phyloP scores from a whole-genome alignment of 805 yeast genomes.

The Myxozyma neglecta region DNA sequence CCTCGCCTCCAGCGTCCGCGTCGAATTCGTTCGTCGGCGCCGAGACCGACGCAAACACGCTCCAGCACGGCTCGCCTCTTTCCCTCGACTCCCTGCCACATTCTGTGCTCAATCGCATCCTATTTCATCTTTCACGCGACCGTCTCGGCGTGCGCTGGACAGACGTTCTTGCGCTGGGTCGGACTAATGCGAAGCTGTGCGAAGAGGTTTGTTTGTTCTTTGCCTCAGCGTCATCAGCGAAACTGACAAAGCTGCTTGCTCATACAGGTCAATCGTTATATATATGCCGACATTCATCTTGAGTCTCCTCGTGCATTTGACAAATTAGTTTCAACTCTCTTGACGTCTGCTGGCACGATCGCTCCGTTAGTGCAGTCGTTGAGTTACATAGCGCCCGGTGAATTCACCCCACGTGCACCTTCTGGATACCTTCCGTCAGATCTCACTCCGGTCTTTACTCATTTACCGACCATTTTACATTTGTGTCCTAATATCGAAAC shows the following conservation, averaged over 20 bases:
- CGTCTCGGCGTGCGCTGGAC: constrained; percentile 2
- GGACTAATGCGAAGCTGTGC: constrained; percentile 19
- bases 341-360: constrained; percentile 24
- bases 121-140: constrained; percentile 12
- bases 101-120: constrained; percentile 17
- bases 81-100: constrained; percentile 17
- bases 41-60: background rate
- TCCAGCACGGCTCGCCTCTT: background rate
- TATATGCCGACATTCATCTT: constrained; percentile 20
- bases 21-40: constrained; percentile 9
- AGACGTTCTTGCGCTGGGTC: constrained; percentile 22
- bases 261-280: constrained; percentile 25
- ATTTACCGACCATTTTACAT: constrained; percentile 30
- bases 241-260: background rate
- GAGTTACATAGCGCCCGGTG: constrained; percentile 28
- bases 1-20: constrained; percentile 14
- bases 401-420: constrained; percentile 31
- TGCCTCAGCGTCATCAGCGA: background rate
- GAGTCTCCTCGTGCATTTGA: constrained; percentile 20
- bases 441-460: constrained; percentile 26
- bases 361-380: constrained; percentile 28
- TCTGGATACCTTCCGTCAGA: constrained; percentile 31
- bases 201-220: constrained; percentile 6
- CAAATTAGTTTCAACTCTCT: constrained; percentile 28
- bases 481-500: constrained; percentile 28